These are phyloP conservation scores for Naganishia sp. DNA, from an alignment of 1,284 basidiomycete species.

Conservation along the genomic window DNA sequence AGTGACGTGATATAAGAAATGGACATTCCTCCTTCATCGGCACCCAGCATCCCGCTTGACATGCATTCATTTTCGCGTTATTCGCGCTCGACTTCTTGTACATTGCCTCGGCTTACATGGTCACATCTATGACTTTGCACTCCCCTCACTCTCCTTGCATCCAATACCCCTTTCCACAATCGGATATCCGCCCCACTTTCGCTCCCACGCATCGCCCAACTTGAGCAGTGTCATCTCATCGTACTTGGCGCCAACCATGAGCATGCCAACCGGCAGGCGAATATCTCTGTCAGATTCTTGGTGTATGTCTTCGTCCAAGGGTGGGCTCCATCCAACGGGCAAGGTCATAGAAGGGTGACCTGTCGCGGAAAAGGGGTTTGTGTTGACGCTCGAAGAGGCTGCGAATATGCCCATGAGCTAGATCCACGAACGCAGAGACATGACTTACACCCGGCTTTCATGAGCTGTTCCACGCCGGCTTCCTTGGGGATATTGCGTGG, in stretches of 20 bases:
- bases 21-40: no score
- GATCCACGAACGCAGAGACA: background rate
- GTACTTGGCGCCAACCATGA: constrained; percentile 33
- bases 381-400: constrained; percentile 30
- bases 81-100: background rate
- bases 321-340: constrained; percentile 34
- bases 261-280: constrained; percentile 31
- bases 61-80: background rate
- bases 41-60: background rate
- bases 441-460: constrained; percentile 27
- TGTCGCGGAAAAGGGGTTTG: constrained; percentile 31
- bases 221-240: constrained; percentile 32
- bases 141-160: background rate
- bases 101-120: background rate
- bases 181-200: constrained; percentile 15
- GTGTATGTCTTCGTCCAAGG: constrained; percentile 25
- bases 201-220: constrained; percentile 34
- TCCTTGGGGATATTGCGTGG: constrained; percentile 31
- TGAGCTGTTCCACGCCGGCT: constrained; percentile 32
- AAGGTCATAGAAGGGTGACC: constrained; percentile 33
- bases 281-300: constrained; percentile 31
- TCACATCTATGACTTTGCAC: background rate
- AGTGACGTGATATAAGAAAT: no score
- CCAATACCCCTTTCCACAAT: constrained; percentile 23
- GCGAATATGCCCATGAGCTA: background rate